These are phyloP conservation scores for Lactarius pseudohatsudake DNA, from an alignment of 768 basidiomycete species.

Conservation along the genomic window DNA sequence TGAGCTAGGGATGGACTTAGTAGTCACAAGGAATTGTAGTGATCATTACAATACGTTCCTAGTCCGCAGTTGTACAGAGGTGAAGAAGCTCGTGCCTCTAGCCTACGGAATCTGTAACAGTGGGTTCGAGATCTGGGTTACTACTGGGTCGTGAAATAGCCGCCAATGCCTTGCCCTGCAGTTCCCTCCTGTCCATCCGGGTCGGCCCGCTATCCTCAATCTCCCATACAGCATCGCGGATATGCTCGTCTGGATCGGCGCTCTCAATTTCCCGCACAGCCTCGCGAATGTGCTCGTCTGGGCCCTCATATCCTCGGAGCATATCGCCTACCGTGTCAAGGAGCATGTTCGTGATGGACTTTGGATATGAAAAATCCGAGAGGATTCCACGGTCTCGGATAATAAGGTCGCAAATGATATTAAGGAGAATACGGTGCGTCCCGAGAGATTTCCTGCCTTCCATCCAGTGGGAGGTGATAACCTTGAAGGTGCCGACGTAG, in stretches of 20 bases:
- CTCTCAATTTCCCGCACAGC: no score
- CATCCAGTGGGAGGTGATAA: no score
- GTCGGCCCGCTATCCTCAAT: no score
- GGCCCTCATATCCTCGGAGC: no score
- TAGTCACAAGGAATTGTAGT: background rate
- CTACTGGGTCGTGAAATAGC: background rate
- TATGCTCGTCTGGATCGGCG: background rate
- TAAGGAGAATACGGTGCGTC: background rate
- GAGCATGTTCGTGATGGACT: no score
- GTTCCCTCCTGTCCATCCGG: background rate
- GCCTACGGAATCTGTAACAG: background rate
- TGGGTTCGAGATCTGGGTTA: no score
- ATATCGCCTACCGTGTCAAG: no score
- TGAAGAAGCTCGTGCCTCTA: background rate
- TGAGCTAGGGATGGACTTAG: background rate
- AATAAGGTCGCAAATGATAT: constrained; percentile 9
- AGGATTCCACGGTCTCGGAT: constrained; percentile 1
- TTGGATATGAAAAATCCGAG: background rate
- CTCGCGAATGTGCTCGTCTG: no score
- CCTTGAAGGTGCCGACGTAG: no score
- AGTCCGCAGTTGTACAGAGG: background rate
- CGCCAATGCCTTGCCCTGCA: background rate
- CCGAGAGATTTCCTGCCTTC: no score
- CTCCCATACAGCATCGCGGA: no score
- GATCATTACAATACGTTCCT: background rate